Evolutionary conservation across 108 stramenopile genomes (phyloP).

Genomic region (Discostella stelligeroides): DNA sequence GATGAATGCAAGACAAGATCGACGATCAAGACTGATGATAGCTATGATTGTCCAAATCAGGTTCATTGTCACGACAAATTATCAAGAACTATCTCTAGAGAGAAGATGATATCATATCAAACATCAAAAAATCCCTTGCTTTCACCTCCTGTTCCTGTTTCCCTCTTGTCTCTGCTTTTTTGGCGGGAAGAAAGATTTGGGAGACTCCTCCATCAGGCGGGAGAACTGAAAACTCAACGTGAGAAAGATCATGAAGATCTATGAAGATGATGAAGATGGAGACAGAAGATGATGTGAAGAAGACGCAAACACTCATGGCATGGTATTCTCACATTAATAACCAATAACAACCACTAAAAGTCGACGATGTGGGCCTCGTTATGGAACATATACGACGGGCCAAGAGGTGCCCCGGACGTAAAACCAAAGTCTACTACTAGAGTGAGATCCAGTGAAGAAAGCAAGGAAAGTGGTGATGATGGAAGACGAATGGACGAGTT

Average conservation of each 20-base stretch:
- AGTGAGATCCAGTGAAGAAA: neutral
- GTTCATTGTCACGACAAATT: neutral
- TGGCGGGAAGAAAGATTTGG: too few relatives aligned
- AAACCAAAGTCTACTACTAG: neutral
- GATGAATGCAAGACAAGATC: neutral
- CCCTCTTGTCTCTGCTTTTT: too few relatives aligned
- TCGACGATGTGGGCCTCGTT: conserved; percentile 9
- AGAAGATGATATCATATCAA: too few relatives aligned
- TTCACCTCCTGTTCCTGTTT: too few relatives aligned
- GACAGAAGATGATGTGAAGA: too few relatives aligned
- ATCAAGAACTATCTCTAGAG: too few relatives aligned
- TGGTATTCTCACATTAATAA: neutral
- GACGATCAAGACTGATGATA: neutral
- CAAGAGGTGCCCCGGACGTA: neutral
- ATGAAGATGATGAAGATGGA: too few relatives aligned
- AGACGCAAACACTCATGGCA: too few relatives aligned
- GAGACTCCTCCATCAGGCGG: too few relatives aligned
- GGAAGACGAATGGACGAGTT: neutral
- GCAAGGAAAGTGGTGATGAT: neutral
- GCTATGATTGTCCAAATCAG: neutral
- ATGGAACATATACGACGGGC: conserved; percentile 5
- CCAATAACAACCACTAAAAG: neutral
- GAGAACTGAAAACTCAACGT: too few relatives aligned
- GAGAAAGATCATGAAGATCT: too few relatives aligned
- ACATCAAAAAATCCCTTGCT: too few relatives aligned